Conservation (phyloP, 2,329 filamentous ascomycete species). For the Lachnellula occidentalis region DNA sequence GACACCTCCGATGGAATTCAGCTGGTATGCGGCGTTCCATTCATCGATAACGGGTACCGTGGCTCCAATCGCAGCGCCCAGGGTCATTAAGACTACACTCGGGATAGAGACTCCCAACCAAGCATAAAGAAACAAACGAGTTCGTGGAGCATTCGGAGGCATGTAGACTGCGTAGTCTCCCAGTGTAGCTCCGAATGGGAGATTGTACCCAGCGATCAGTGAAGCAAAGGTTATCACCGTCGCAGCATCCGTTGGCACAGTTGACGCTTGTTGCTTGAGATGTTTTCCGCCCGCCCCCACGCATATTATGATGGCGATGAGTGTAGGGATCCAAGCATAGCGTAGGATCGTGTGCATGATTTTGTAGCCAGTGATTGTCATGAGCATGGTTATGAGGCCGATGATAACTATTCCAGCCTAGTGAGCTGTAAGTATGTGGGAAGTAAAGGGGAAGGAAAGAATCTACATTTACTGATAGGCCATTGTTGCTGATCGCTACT, state of each 20-base stretch:
- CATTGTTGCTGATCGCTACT: conserved; percentile 42
- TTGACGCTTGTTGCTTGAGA: conserved; percentile 42
- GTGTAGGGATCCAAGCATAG: conserved; percentile 50
- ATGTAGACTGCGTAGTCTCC: conserved; percentile 59
- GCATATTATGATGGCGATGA: conserved; percentile 50
- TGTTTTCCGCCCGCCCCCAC: conserved; percentile 47
- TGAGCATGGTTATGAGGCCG: conserved; percentile 48
- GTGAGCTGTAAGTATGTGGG: too few species aligned
- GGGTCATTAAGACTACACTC: conserved; percentile 53
- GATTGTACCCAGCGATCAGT: conserved; percentile 57
- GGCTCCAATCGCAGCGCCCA: conserved; percentile 60
- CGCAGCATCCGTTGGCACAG: conserved; percentile 37
- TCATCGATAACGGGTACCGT: conserved; percentile 47
- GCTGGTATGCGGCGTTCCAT: conserved; percentile 50
- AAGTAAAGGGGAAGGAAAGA: too few species aligned
- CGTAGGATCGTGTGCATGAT: conserved; percentile 53
- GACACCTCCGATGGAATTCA: conserved; percentile 51
- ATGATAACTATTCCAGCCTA: conserved; percentile 45
- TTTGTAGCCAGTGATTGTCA: conserved; percentile 57
- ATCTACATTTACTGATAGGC: too few species aligned
- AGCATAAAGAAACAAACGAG: conserved; percentile 45
- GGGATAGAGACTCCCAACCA: conserved; percentile 51
- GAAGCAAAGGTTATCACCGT: conserved; percentile 52
- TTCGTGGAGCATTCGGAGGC: conserved; percentile 44
- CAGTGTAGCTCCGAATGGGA: conserved; percentile 54